phyloP scores from a whole-genome alignment of 2,329 filamentous ascomycete genomes.

The Drechslerella stenobrocha region DNA sequence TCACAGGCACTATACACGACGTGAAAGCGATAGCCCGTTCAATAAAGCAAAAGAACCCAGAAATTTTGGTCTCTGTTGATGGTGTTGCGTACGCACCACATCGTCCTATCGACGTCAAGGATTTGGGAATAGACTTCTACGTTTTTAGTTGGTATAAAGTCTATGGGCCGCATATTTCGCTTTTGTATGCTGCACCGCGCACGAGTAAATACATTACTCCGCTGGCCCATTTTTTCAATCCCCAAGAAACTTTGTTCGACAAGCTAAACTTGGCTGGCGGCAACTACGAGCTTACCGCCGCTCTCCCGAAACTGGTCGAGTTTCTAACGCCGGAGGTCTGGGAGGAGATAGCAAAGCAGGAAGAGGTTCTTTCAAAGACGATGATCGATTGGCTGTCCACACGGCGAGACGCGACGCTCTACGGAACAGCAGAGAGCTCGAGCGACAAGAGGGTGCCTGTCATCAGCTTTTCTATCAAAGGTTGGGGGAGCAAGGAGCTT shows the following conservation, averaged over 20 bases:
- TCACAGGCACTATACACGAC: constrained; percentile 72
- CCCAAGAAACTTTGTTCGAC: constrained; percentile 60
- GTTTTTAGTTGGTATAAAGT: constrained; percentile 83
- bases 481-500: constrained; percentile 38
- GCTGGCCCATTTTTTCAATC: constrained; percentile 54
- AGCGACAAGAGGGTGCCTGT: constrained; percentile 32
- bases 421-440: constrained; percentile 50
- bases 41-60: constrained; percentile 60
- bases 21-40: constrained; percentile 62
- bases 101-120: constrained; percentile 68
- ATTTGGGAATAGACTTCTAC: constrained; percentile 73
- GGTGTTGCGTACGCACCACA: constrained; percentile 78
- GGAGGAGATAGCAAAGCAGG: constrained; percentile 63
- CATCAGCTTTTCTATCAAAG: constrained; percentile 34
- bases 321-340: constrained; percentile 64
- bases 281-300: constrained; percentile 70
- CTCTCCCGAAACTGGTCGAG: constrained; percentile 64
- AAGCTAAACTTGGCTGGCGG: constrained; percentile 70
- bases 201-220: constrained; percentile 62
- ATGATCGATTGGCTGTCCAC: constrained; percentile 65
- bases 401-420: constrained; percentile 63
- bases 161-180: constrained; percentile 73
- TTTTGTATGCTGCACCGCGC: constrained; percentile 66
- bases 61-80: constrained; percentile 71
- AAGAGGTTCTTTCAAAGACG: constrained; percentile 64